A percentile compares a stretch with the other conserved stretches of the same genome.
Evolutionary conservation across 2,329 filamentous ascomycete species (phyloP).

Genomic region (Aspergillus quadrilineatus): DNA sequence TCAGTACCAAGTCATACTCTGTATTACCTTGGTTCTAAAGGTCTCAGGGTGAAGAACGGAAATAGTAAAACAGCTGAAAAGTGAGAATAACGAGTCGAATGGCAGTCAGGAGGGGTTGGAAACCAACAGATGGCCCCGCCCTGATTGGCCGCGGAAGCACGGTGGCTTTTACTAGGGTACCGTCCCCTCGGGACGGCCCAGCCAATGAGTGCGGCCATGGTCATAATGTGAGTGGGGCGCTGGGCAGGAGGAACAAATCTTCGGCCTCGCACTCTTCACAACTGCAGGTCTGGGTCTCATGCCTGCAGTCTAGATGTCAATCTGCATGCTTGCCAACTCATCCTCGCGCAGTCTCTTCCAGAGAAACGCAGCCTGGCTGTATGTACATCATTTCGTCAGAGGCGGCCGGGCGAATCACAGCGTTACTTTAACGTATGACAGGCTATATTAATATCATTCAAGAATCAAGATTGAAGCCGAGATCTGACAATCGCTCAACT

Average conservation of each 20-base stretch:
- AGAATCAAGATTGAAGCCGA: background rate
- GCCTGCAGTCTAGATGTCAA: conserved; percentile 19
- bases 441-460: background rate
- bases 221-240: conserved; percentile 24
- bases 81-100: background rate
- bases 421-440: background rate
- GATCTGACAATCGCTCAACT: background rate
- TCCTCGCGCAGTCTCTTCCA: conserved; percentile 19
- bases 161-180: conserved; percentile 23
- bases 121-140: conserved; percentile 20
- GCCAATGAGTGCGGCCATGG: conserved; percentile 22
- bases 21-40: no score
- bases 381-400: conserved; percentile 9
- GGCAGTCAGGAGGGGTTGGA: conserved; percentile 8
- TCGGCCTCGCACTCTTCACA: conserved; percentile 5
- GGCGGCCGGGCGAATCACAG: background rate
- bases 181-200: conserved; percentile 22
- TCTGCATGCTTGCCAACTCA: conserved; percentile 31
- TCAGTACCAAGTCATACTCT: no score
- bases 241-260: conserved; percentile 2
- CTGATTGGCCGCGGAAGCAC: conserved; percentile 24
- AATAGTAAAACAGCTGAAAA: background rate
- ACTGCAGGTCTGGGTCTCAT: conserved; percentile 1
- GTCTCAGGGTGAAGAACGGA: background rate
- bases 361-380: background rate